These are phyloP conservation scores for Penicillium paradoxum DNA, from an alignment of 495 filamentous ascomycete species.

Conservation along the genomic window DNA sequence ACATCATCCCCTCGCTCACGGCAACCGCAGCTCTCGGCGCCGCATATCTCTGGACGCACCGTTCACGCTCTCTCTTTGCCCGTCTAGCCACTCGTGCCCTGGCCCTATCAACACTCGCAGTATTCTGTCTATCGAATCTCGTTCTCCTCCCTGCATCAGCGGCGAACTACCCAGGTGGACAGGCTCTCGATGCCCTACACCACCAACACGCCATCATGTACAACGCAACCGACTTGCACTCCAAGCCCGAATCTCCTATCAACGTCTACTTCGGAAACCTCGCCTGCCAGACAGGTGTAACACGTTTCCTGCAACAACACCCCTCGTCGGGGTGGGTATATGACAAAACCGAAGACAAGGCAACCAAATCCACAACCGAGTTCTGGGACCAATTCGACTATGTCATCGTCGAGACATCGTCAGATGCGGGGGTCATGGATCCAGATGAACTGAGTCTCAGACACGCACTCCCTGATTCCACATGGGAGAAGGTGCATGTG, in stretches of 20 bases:
- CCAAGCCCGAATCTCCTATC: constrained; percentile 15
- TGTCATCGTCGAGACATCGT: constrained; percentile 59
- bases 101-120: constrained; percentile 55
- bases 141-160: constrained; percentile 66
- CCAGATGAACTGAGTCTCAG: constrained; percentile 15
- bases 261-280: constrained; percentile 77
- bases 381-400: constrained; percentile 89
- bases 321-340: constrained; percentile 43
- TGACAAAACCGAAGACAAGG: constrained; percentile 50
- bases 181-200: constrained; percentile 57
- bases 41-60: constrained; percentile 65
- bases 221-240: not conserved
- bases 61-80: constrained; percentile 48
- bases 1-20: constrained; percentile 75
- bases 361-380: constrained; percentile 46
- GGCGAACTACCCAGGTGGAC: constrained; percentile 85
- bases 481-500: constrained; percentile 66
- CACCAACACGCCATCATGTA: constrained; percentile 9
- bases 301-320: constrained; percentile 64
- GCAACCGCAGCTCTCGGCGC: constrained; percentile 71
- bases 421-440: constrained; percentile 29
- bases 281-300: constrained; percentile 90
- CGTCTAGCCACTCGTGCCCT: constrained; percentile 45
- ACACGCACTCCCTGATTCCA: constrained; percentile 15
- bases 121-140: constrained; percentile 53